Evolutionary conservation across 495 filamentous ascomycete species (phyloP), one percentile per base, ranked within the genome.

Genomic region (Aspergillus cavernicola): DNA sequence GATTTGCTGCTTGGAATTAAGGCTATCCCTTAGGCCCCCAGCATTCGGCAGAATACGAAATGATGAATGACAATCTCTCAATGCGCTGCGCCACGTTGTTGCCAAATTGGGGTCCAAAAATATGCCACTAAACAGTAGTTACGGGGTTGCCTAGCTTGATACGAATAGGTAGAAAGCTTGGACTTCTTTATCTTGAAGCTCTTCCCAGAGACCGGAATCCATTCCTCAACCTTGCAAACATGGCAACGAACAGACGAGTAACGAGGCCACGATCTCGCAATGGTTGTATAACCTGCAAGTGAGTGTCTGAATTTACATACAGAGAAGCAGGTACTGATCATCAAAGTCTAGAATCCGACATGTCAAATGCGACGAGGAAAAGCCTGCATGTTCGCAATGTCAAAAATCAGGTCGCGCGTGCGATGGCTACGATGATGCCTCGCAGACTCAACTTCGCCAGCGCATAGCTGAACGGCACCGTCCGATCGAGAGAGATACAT

Each of bases 361-460:
- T 54, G 79, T 85, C 29, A 85, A 85, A 66, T 85, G 83, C 68
- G 83, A 80, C 66, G 83, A 85, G 62, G 66, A 60, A 52, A 80
- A 79, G 46, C 82, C 83, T 7, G 58, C 66, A 13, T 85, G 81
- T 54, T 62, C 62, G n/a, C 76, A 78, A 33, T 85, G 60, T 36
- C 15, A 50, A 23, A 24, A 24, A 4, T 51, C 60, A 0, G 57
- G 57, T 0, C 44, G 55, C 3, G 58, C 45, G 18, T 63, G 60
- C 37, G 60, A 63, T 16, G 59, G 55, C 15, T 62, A 58, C 42
- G 46, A 55, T 11, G 28, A 43, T 9, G 56, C 50, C 26, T 52
- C 39, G 5, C 52, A 53, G 26, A 28, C 40, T 6, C 52, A 56
- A 20, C 47, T 55, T 19, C 56, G 46, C 23, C 43, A 43, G 19